These are phyloP conservation scores for Austroboletus festivus DNA, from an alignment of 768 basidiomycete species.

Conservation along the genomic window DNA sequence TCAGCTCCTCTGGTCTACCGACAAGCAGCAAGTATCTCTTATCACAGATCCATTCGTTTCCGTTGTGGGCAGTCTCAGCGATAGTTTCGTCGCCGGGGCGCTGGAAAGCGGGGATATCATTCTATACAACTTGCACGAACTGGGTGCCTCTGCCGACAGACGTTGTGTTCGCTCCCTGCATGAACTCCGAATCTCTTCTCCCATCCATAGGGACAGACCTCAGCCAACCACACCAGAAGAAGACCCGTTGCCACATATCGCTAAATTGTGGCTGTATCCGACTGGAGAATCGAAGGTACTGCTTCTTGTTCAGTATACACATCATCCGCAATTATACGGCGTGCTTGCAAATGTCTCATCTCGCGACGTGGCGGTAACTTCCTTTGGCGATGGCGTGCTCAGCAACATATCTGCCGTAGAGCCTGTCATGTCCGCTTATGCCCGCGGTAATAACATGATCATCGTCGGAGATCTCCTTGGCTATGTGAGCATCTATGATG, in stretches of 20 bases:
- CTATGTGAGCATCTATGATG: slow-evolving; percentile 59
- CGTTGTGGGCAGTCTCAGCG: slow-evolving; percentile 43
- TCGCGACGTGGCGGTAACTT: slow-evolving; percentile 31
- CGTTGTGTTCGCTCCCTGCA: slow-evolving; percentile 16
- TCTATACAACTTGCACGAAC: slow-evolving; percentile 49
- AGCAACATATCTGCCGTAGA: slow-evolving; percentile 49
- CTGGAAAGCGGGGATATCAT: slow-evolving; percentile 55
- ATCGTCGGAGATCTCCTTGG: slow-evolving; percentile 66
- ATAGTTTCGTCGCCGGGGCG: slow-evolving; percentile 48
- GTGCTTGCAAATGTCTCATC: slow-evolving; percentile 35
- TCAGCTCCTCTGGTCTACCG: slow-evolving; percentile 64
- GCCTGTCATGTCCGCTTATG: slow-evolving; percentile 41
- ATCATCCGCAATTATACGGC: slow-evolving; percentile 53
- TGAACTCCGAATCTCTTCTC: slow-evolving; percentile 38
- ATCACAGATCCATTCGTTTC: slow-evolving; percentile 50
- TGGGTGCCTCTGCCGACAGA: slow-evolving; percentile 14
- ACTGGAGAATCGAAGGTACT: slow-evolving; percentile 2
- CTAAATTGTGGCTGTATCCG: slow-evolving; percentile 17
- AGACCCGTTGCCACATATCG: slow-evolving; percentile 2
- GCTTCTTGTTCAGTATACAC: slow-evolving; percentile 51
- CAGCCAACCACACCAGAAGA: neutral
- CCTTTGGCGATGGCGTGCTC: slow-evolving; percentile 52
- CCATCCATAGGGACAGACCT: slow-evolving; percentile 19
- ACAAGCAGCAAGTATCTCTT: slow-evolving; percentile 31
- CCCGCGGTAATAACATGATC: slow-evolving; percentile 48